Evolutionary conservation across 1,284 basidiomycete genomes (phyloP).

Genomic region (Inonotus hispidus): DNA sequence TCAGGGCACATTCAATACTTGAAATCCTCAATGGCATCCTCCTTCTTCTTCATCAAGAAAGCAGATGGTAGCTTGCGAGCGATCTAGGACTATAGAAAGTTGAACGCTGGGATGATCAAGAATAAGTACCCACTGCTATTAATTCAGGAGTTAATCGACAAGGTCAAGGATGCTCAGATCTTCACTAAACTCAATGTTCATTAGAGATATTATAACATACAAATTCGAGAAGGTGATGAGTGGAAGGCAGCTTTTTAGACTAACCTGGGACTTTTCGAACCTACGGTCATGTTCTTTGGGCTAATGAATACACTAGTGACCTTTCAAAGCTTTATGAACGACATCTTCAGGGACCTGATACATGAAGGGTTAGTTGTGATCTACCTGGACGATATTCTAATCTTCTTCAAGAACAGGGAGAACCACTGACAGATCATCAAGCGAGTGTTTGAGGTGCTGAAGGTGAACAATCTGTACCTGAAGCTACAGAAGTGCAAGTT

Average conservation of each 20-base stretch:
- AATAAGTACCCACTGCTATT: conserved; percentile 34
- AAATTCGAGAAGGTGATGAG: not conserved
- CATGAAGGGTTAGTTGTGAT: not conserved
- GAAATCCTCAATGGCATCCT: too few relatives aligned
- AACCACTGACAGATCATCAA: not conserved
- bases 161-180: conserved; percentile 25
- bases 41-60: too few relatives aligned
- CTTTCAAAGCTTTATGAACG: not conserved
- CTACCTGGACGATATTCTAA: not conserved
- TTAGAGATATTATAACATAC: conserved; percentile 27
- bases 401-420: not conserved
- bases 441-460: not conserved
- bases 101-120: conserved; percentile 35
- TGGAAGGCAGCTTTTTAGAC: not conserved
- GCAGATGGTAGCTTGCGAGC: too few relatives aligned
- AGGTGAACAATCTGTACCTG: not conserved
- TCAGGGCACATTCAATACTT: too few relatives aligned
- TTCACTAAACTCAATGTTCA: conserved; percentile 35
- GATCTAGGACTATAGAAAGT: conserved; percentile 25
- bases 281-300: not conserved
- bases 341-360: not conserved
- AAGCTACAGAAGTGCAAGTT: not conserved
- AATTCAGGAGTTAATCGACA: conserved; percentile 31
- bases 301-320: not conserved
- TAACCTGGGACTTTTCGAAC: not conserved